Conservation (phyloP, 2,329 filamentous ascomycete species). For the Aspergillus quadrilineatus region DNA sequence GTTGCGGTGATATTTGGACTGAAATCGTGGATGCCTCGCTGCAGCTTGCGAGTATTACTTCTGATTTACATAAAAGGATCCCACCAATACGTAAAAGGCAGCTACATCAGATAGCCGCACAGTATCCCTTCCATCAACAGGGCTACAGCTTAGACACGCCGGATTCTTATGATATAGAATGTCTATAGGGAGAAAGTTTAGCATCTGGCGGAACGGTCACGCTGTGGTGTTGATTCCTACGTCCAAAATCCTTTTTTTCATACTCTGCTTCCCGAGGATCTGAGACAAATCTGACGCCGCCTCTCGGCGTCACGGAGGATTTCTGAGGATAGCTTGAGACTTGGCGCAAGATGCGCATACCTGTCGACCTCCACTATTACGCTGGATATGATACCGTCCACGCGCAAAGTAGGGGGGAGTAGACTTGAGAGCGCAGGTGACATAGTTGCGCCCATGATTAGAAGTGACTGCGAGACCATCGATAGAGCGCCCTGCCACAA, state of each 20-base stretch:
- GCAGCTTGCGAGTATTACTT: no score
- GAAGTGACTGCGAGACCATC: constrained; percentile 75
- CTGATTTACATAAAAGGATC: no score
- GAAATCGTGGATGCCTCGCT: no score
- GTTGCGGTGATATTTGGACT: no score
- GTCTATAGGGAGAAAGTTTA: no score
- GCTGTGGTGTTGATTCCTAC: no score
- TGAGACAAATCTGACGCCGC: constrained; percentile 56
- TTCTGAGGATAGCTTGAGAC: constrained; percentile 71
- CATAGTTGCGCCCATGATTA: constrained; percentile 84
- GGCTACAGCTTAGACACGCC: no score
- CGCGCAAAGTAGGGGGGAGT: constrained; percentile 55
- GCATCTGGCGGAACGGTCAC: no score
- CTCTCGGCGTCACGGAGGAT: constrained; percentile 78
- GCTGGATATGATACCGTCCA: constrained; percentile 75
- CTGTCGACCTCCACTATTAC: constrained; percentile 74
- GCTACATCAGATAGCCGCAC: no score
- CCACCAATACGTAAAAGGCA: no score
- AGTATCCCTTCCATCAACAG: no score
- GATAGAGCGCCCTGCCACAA: constrained; percentile 82
- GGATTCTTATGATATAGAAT: no score
- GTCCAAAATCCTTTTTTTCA: neutral
- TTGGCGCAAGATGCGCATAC: constrained; percentile 73
- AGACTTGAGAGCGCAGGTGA: constrained; percentile 69
- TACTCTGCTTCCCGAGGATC: constrained; percentile 16